Conservation (phyloP, 805 yeast species). For the Starmerella bombicola region DNA sequence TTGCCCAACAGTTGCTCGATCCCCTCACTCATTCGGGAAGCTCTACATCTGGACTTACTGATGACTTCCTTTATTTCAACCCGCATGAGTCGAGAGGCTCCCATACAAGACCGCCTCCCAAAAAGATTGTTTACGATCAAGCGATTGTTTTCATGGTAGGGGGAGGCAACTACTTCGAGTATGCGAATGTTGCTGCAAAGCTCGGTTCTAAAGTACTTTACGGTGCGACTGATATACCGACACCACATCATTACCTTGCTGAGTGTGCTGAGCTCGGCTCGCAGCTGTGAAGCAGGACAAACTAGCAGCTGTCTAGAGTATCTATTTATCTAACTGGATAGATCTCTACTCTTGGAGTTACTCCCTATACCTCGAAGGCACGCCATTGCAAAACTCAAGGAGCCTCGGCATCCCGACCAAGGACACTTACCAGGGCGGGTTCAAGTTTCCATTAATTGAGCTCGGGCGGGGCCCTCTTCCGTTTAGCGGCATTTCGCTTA, state of each 20-base stretch:
- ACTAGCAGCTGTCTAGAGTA: too few species aligned
- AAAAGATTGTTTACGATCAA: slow-evolving; percentile 66
- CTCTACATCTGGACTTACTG: slow-evolving; percentile 32
- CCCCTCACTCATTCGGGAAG: slow-evolving; percentile 34
- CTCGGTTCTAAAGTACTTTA: slow-evolving; percentile 49
- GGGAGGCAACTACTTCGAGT: slow-evolving; percentile 91
- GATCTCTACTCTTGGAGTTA: too few species aligned
- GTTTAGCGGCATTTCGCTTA: too few species aligned
- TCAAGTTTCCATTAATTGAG: too few species aligned
- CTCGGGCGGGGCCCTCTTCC: too few species aligned
- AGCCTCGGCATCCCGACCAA: too few species aligned
- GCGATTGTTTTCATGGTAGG: slow-evolving; percentile 88
- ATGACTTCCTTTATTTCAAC: slow-evolving; percentile 81
- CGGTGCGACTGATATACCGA: slow-evolving; percentile 57
- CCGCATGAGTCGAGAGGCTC: slow-evolving; percentile 81
- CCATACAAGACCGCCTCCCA: slow-evolving; percentile 68
- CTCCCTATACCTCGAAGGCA: too few species aligned
- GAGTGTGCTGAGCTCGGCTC: slow-evolving; percentile 28
- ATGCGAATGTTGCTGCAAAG: slow-evolving; percentile 91
- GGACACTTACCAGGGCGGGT: too few species aligned
- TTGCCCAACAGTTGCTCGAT: slow-evolving; percentile 85
- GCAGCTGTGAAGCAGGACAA: slow-evolving; percentile 11
- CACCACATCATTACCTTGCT: slow-evolving; percentile 26
- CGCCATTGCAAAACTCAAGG: too few species aligned
- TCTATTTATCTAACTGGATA: too few species aligned